Evolutionary conservation across 1,284 basidiomycete species (phyloP), one percentile per base, ranked within the genome.

Genomic region (Ganoderma lucidum): DNA sequence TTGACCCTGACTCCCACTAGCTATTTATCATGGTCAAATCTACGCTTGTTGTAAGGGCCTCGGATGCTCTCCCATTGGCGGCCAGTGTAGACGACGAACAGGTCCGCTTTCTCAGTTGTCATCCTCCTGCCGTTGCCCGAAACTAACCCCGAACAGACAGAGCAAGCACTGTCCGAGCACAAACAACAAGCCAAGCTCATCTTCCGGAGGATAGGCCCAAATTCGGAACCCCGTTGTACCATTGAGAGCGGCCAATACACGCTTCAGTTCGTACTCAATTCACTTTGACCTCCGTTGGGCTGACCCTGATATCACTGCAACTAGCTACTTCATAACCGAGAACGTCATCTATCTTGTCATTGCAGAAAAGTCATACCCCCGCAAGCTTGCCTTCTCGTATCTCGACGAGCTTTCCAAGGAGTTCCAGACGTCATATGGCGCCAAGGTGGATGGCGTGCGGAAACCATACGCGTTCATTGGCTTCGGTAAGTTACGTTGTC

Each of bases 141-240:
- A 60, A 62, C 70, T 66, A 66, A 72, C 42, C 39, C 63, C 64
- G 42, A 73, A 51, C 78, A 98, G 96, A 97, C 94, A 73, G 97
- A 98, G 81, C 91, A 93, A 78, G 88, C 93, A 69, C 86, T 99
- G 62, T 95, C 96, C 76, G 97, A 99, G 82, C 96, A 98, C 87
- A 99, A 99, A 81, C 97, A 99, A 77, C 97, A 99, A 80, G 92
- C 96, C 62, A 99, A 99, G 82, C 88, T 99, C 76, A 93, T 99
- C 78, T 98, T 99, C 80, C 88, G 97, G 68, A 91, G 97, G 61
- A 92, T 99, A 79, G 95, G 93, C 42, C 90, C 96, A 51, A 96
- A 97, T 78, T 93, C 95, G 28, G 98, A 99, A 80, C 95, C 96
- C 17, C 88, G 94, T 41, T 98, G 97, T 82, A 98, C 96, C 10